These are phyloP conservation scores for Gymnopilus dilepis DNA, from an alignment of 768 basidiomycete genomes.

Conservation along the genomic window DNA sequence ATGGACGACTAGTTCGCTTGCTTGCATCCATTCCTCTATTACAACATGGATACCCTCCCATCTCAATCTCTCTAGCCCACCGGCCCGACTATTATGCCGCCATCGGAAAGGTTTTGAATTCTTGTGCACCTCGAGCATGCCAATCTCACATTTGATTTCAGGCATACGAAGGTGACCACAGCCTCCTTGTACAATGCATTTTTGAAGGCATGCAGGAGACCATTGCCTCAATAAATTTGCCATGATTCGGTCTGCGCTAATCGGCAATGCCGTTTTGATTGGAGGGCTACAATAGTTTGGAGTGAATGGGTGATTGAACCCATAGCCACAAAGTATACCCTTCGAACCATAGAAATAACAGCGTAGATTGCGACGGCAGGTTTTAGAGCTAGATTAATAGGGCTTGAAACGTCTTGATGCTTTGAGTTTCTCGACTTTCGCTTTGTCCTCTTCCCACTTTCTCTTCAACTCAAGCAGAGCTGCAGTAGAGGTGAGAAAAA, in stretches of 20 bases:
- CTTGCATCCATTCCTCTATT: conserved; percentile 38
- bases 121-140: not conserved
- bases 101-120: conserved; percentile 26
- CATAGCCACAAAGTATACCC: no score
- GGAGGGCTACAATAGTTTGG: no score
- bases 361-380: not conserved
- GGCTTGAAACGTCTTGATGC: conserved; percentile 85
- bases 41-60: conserved; percentile 34
- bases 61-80: conserved; percentile 28
- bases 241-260: not conserved
- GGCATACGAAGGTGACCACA: conserved; percentile 32
- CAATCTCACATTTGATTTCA: conserved; percentile 16
- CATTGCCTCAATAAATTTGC: conserved; percentile 14
- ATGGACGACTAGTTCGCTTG: conserved; percentile 35
- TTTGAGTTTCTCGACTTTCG: conserved; percentile 80
- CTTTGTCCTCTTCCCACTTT: conserved; percentile 90
- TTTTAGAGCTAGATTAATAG: conserved; percentile 56
- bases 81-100: conserved; percentile 32
- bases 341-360: not conserved
- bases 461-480: conserved; percentile 76
- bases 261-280: not conserved
- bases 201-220: conserved; percentile 31
- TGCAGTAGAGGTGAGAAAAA: conserved; percentile 34
- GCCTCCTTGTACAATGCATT: conserved; percentile 26
- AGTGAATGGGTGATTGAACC: no score